These are phyloP conservation scores for Mollisiaceae sp. DNA, from an alignment of 2,329 filamentous ascomycete genomes.

Conservation along the genomic window DNA sequence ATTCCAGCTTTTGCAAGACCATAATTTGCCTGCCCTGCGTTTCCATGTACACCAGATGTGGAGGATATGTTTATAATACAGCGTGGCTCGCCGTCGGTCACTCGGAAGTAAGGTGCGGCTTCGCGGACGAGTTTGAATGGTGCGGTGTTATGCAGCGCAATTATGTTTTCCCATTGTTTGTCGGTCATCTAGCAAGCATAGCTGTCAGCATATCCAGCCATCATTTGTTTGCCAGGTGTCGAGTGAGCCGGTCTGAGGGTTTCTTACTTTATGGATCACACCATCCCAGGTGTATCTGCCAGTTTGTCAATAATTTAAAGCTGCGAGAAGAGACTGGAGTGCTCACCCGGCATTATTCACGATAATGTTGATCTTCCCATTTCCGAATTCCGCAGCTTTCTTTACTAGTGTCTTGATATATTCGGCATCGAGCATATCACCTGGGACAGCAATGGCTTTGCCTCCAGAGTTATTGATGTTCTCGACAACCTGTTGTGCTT, in stretches of 20 bases:
- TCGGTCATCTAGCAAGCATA: conserved; percentile 68
- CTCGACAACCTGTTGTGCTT: conserved; percentile 70
- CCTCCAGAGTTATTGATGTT: conserved; percentile 68
- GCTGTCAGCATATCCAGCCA: conserved; percentile 13
- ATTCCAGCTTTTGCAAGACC: conserved; percentile 84
- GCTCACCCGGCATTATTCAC: conserved; percentile 80
- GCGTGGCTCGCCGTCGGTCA: conserved; percentile 79
- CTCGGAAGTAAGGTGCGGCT: conserved; percentile 85
- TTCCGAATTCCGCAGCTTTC: conserved; percentile 78
- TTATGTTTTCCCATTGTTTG: conserved; percentile 89
- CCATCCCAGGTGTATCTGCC: conserved; percentile 82
- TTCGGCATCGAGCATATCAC: conserved; percentile 74
- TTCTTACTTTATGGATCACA: conserved; percentile 77
- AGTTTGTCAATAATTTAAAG: conserved; percentile 11
- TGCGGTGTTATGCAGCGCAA: conserved; percentile 81
- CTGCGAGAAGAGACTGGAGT: not conserved
- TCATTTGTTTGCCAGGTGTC: conserved; percentile 24
- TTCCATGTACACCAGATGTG: conserved; percentile 83
- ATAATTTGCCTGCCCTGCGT: conserved; percentile 92
- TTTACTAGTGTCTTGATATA: conserved; percentile 77
- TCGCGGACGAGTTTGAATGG: conserved; percentile 84
- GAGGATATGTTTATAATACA: conserved; percentile 84
- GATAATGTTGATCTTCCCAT: conserved; percentile 87
- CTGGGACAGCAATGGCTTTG: conserved; percentile 74
- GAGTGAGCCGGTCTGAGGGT: conserved; percentile 22